Base-by-base conservation (phyloP, 1,284 basidiomycete genomes). In the Laetiporus sulphureus region DNA sequence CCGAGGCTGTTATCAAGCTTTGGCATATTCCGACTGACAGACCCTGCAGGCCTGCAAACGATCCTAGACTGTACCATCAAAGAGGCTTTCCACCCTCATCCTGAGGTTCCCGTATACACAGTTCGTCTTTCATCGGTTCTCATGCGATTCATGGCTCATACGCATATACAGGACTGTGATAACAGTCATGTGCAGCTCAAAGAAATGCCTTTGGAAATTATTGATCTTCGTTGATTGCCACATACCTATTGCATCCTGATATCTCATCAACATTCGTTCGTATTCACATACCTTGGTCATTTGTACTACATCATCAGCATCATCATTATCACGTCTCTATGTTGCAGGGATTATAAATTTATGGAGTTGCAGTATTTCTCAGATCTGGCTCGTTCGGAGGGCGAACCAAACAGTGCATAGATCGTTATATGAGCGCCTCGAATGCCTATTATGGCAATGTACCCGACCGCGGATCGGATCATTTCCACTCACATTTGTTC, bases 1-100 rank as follows among this genome's bases (percentile, higher is more conserved):
- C 27, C 34, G 42, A 35, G 39, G 41, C n/a, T n/a, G 34, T 41
- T 13, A 7, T 23, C 18, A 49, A 89, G 85, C 51, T 86, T 86
- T 67, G 87, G 90, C 2, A 85, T 93, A 38, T 92, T 92, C 64
- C 81, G 88, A 11, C 65, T 93, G 3, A 93, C 89, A 1, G 84
- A 91, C 55, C 91, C 91, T 2, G 81, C 77, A 1, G 91, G 91
- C 5, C 60, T 94, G 25, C 66, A 81, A 46, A 77, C 77, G 0
- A 79, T 92, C 19, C 58, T 86, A 21, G 60, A 66, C 2, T 92
- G 91, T 58, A 70, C 62, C 3, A 74, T 69, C 27, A 83, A 77
- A 53, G 83, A 82, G 46, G 76, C 83, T 0, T 92, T 93, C 60
- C 90, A 93, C 59, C 87, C 86, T 1, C 91, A 93, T 63, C 74